Evolutionary conservation across 2,329 filamentous ascomycete genomes (phyloP).

Genomic region (Sarocladium oryzae): DNA sequence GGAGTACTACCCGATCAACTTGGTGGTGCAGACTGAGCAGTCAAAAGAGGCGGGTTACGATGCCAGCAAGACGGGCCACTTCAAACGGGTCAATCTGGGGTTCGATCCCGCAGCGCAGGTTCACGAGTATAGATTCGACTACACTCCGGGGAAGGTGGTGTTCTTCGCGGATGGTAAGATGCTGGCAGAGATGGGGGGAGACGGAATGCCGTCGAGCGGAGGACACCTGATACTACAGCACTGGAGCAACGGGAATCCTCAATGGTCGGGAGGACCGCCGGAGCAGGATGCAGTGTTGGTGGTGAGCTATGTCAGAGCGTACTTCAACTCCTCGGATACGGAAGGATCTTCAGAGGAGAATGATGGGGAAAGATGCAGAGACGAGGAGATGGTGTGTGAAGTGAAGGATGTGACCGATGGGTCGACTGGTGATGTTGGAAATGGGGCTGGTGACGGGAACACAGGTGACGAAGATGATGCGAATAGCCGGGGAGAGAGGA

Average conservation of each 20-base stretch:
- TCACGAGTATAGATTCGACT: conserved; percentile 79
- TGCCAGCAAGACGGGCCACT: conserved; percentile 53
- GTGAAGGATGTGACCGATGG: conserved; percentile 5
- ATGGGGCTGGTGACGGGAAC: not conserved
- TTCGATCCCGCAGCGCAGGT: conserved; percentile 61
- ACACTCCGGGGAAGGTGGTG: conserved; percentile 51
- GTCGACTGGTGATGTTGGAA: not conserved
- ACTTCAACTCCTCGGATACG: conserved; percentile 65
- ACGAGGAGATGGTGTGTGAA: not conserved
- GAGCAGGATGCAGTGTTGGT: conserved; percentile 52
- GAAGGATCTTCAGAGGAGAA: not conserved
- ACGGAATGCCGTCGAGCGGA: conserved; percentile 49
- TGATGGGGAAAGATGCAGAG: not conserved
- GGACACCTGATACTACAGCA: conserved; percentile 68
- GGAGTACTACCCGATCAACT: conserved; percentile 55
- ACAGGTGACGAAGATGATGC: not conserved
- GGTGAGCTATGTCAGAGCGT: conserved; percentile 67
- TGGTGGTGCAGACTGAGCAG: conserved; percentile 65
- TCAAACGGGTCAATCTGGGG: conserved; percentile 49
- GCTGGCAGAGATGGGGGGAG: conserved; percentile 49
- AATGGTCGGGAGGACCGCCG: conserved; percentile 69
- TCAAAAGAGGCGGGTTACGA: conserved; percentile 55
- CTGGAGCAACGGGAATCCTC: conserved; percentile 68
- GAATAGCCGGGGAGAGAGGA: not conserved
- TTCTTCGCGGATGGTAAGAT: conserved; percentile 62